Evolutionary conservation across 257 asterid species (phyloP).

Genomic region (Anisodus acutangulus): DNA sequence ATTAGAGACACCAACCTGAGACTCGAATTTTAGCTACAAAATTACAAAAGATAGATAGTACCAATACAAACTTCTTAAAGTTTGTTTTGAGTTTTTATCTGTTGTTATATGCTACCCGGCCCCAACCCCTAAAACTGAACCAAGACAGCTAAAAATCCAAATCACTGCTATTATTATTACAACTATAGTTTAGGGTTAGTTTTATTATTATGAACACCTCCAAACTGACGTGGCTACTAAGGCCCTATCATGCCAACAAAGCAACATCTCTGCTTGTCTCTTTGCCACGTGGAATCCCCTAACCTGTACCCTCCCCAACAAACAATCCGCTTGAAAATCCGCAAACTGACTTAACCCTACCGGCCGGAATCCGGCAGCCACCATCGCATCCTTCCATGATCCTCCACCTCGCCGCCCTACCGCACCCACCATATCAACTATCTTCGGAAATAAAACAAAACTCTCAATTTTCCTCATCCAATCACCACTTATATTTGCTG

Average conservation of each 20-base stretch:
- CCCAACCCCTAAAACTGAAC: too few species aligned
- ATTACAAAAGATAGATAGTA: neutral
- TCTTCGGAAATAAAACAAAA: slow-evolving; percentile 74
- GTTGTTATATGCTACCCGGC: too few species aligned
- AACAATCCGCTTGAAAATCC: slow-evolving; percentile 84
- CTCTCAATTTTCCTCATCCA: slow-evolving; percentile 74
- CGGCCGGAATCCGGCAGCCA: slow-evolving; percentile 78
- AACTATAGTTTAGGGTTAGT: too few species aligned
- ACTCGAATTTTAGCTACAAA: neutral
- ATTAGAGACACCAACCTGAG: neutral
- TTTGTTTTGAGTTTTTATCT: too few species aligned
- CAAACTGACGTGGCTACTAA: slow-evolving; percentile 92
- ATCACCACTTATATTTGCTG: slow-evolving; percentile 58
- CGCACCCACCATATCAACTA: slow-evolving; percentile 64
- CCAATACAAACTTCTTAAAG: too few species aligned
- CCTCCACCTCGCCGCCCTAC: slow-evolving; percentile 57
- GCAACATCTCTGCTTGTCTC: slow-evolving; percentile 90
- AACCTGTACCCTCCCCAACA: slow-evolving; percentile 68
- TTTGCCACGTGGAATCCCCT: slow-evolving; percentile 90
- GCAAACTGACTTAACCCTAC: slow-evolving; percentile 78
- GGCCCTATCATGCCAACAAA: slow-evolving; percentile 93
- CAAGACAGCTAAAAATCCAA: too few species aligned
- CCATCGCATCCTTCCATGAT: slow-evolving; percentile 81
- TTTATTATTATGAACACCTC: slow-evolving; percentile 52
- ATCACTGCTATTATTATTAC: too few species aligned